Base-by-base conservation (phyloP, 257 asterid species). In the Ophiorrhiza pumila region DNA sequence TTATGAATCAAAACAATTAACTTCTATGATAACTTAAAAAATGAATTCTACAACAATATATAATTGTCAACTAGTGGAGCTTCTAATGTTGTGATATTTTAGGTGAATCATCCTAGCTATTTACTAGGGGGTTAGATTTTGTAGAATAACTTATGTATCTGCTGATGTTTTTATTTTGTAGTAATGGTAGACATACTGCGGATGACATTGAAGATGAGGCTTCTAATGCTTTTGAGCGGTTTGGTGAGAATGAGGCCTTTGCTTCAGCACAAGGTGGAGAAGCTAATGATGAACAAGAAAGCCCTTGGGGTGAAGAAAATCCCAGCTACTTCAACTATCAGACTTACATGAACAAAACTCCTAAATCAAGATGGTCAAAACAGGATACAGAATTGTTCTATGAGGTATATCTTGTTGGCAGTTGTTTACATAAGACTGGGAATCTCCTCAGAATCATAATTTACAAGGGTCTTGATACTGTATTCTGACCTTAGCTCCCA, bases 361-460 rank as follows among this genome's bases (percentile, higher is more conserved):
- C 93, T 52, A 74, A 74, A 52, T 66, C 68, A 62, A 81, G 90
- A 86, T 95, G 99, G 99, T 80, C 96, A 57, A 85, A 92, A 79
- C 86, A 86, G 85, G 98, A 92, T 64, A 92, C 97, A 12, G 96
- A 92, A 76, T 75, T 87, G 79, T 95, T 95, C 85, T 95, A 95
- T 52, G 78, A 95, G 96, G 98, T 91, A 82, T 74, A 65, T 76
- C 31, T 49, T 47, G 31, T 61, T 70, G 41, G 34, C 66, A 20
- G 49, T 59, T 31, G 25, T 42, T 42, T 41, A 47, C 27, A 29
- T 29, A 27, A 53, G 31, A 34, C 23, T 17, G 49, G 46, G 74
- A 43, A 58, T 57, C 23, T 6, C 2, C 59, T 74, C 37, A 14
- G 45, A 74, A 55, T 39, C n/a, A n/a, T 72, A 10, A 42, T 32